Evolutionary conservation across 2,329 filamentous ascomycete genomes (phyloP), one percentile per base, ranked within the genome.

Genomic region (Aspergillus sp.): DNA sequence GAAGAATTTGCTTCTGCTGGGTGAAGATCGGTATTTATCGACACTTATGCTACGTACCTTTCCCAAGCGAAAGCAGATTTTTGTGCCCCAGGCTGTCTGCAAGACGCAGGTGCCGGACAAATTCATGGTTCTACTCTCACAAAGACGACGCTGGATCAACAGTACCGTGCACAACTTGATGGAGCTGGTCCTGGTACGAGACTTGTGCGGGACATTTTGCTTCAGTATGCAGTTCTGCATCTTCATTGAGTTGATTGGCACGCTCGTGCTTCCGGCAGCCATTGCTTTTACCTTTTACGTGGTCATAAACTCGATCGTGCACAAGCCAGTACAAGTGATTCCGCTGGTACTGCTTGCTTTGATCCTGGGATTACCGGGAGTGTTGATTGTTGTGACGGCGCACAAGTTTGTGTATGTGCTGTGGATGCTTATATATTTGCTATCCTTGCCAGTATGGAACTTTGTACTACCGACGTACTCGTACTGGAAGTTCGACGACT

Each of bases 211-310:
- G 66, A 99, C 95, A 3, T 99, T 99, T 82, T 99, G 96, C 83
- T 99, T 99, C 83, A 96, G 92, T 77, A 99, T 99, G 95, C 95
- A 99, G 79, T 99, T 99, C 74, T 89, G 99, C 66, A 90, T 99
- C 64, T 96, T 93, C 75, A 90, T 99, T 72, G 95, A 99, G 79
- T 83, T 99, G 58, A 85, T 98, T 58, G 95, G 95, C 70, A 99
- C 96, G 1, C 83, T 99, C 57, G 95, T 99, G 10, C 84, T 99
- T 21, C 95, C 95, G 2, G 96, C 95, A 50, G 96, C 96, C 67
- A 98, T 99, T 74, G 89, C 91, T 3, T 99, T 99, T 76, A 99
- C 95, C 19, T 88, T 98, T 74, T 99, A 99, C 78, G 89, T 99
- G 71, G 88, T 97, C 64, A 86, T 96, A 70, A 90, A 92, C 61